These are phyloP conservation scores for Linum trigynum DNA, from an alignment of 345 rosid species.

Conservation along the genomic window DNA sequence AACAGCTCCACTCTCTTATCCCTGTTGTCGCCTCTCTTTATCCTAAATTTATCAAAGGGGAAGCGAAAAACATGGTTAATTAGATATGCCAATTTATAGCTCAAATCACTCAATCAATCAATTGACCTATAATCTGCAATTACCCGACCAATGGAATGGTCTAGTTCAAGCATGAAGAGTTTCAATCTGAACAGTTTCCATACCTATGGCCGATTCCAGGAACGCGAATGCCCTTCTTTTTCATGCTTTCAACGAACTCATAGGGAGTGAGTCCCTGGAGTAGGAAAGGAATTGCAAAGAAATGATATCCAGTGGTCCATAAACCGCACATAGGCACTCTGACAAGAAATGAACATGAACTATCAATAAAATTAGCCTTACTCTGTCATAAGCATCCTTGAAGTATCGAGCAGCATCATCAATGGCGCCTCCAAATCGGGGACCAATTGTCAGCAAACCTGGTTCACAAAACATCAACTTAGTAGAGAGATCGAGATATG, in stretches of 20 bases:
- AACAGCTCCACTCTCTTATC: conserved; percentile 92
- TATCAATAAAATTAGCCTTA: conserved; percentile 19
- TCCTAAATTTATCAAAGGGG: conserved; percentile 31
- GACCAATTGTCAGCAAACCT: conserved; percentile 96
- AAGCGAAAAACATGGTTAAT: neutral
- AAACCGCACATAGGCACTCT: conserved; percentile 3
- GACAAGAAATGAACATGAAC: conserved; percentile 1
- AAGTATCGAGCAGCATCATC: conserved; percentile 97
- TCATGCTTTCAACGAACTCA: conserved; percentile 90
- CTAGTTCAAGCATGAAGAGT: neutral
- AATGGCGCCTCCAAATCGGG: conserved; percentile 97
- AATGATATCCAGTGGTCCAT: conserved; percentile 10
- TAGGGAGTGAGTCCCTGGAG: conserved; percentile 73
- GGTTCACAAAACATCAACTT: conserved; percentile 15
- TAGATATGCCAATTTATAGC: too few relatives aligned
- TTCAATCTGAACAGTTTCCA: neutral
- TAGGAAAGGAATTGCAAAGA: conserved; percentile 16
- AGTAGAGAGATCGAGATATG: neutral
- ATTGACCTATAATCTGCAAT: too few relatives aligned
- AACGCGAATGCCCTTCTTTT: conserved; percentile 96
- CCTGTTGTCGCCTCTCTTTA: conserved; percentile 94
- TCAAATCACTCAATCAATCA: too few relatives aligned
- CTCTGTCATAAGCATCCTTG: conserved; percentile 91
- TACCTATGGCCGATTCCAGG: conserved; percentile 98
- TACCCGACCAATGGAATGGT: neutral